phyloP scores from a whole-genome alignment of 805 yeast species.

The Wickerhamiella domercqiae region DNA sequence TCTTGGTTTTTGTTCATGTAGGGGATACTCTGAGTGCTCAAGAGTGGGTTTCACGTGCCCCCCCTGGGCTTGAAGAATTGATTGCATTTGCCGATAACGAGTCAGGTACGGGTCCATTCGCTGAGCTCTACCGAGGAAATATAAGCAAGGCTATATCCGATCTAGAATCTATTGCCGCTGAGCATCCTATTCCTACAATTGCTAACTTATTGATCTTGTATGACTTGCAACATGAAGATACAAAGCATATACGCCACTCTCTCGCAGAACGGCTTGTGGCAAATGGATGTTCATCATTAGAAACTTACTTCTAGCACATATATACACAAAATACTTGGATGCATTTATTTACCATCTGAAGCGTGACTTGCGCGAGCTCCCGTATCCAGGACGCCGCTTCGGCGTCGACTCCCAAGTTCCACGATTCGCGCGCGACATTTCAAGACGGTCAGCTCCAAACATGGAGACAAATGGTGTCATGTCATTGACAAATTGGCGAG shows the following conservation, averaged over 20 bases:
- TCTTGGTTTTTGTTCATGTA: conserved; percentile 15
- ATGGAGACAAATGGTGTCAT: conserved; percentile 18
- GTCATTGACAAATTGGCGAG: conserved; percentile 15
- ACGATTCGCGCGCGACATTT: conserved; percentile 7
- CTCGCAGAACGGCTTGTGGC: conserved; percentile 1
- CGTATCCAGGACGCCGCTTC: conserved; percentile 5
- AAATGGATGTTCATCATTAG: conserved; percentile 1
- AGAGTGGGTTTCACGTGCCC: conserved; percentile 17
- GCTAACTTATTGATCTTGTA: conserved; percentile 19
- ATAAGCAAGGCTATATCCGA: conserved; percentile 13
- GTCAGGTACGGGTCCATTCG: conserved; percentile 14
- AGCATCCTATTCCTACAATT: conserved; percentile 7
- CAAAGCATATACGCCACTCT: not conserved
- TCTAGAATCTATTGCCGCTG: conserved; percentile 12
- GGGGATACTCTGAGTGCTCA: conserved; percentile 22
- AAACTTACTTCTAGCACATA: no score
- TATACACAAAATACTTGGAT: no score
- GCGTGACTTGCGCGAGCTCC: conserved; percentile 13
- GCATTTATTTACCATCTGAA: conserved; percentile 17
- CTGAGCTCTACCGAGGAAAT: conserved; percentile 18
- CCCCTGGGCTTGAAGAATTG: conserved; percentile 7
- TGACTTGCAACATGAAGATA: conserved; percentile 12
- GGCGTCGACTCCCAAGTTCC: conserved; percentile 8
- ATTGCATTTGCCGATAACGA: conserved; percentile 20
- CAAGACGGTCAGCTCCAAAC: conserved; percentile 15